Percentiles rank a stretch among this genome's conserved stretches.
phyloP scores from a whole-genome alignment of 2,329 filamentous ascomycete species.

The Pyrenophora seminiperda region DNA sequence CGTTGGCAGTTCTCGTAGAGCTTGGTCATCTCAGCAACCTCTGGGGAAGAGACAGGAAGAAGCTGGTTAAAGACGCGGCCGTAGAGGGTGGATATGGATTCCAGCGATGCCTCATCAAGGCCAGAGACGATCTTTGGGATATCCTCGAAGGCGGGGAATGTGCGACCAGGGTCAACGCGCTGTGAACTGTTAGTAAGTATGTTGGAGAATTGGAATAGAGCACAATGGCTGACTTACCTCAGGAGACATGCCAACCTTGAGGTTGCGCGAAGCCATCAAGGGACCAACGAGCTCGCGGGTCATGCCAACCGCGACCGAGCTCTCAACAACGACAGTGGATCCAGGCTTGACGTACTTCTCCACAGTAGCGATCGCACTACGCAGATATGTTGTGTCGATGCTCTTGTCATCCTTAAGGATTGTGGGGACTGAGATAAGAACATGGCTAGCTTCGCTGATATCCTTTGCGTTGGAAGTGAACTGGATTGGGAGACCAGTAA shows the following conservation, averaged over 20 bases:
- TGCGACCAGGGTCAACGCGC: slow-evolving; percentile 58
- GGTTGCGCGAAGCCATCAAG: slow-evolving; percentile 43
- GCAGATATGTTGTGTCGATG: slow-evolving; percentile 56
- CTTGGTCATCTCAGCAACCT: slow-evolving; percentile 64
- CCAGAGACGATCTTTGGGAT: slow-evolving; percentile 63
- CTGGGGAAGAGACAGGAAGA: slow-evolving; percentile 58
- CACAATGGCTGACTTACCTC: slow-evolving; percentile 11
- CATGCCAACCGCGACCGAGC: slow-evolving; percentile 61
- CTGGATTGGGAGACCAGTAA: slow-evolving; percentile 10
- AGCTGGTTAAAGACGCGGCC: slow-evolving; percentile 55
- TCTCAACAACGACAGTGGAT: slow-evolving; percentile 59
- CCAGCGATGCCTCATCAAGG: slow-evolving; percentile 48
- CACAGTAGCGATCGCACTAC: slow-evolving; percentile 53
- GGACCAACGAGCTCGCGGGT: slow-evolving; percentile 58
- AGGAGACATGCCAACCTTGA: slow-evolving; percentile 43
- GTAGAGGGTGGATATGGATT: slow-evolving; percentile 56
- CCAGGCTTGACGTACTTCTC: slow-evolving; percentile 51
- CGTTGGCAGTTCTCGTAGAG: slow-evolving; percentile 64
- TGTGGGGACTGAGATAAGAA: slow-evolving; percentile 61
- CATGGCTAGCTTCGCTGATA: slow-evolving; percentile 55
- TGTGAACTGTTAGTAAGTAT: slow-evolving; percentile 6
- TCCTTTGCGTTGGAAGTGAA: slow-evolving; percentile 37
- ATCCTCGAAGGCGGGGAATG: slow-evolving; percentile 44
- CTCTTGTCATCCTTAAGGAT: slow-evolving; percentile 55
- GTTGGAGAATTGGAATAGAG: neutral